These are phyloP conservation scores for Corchorus capsularis DNA, from an alignment of 345 rosid genomes.

Conservation along the genomic window DNA sequence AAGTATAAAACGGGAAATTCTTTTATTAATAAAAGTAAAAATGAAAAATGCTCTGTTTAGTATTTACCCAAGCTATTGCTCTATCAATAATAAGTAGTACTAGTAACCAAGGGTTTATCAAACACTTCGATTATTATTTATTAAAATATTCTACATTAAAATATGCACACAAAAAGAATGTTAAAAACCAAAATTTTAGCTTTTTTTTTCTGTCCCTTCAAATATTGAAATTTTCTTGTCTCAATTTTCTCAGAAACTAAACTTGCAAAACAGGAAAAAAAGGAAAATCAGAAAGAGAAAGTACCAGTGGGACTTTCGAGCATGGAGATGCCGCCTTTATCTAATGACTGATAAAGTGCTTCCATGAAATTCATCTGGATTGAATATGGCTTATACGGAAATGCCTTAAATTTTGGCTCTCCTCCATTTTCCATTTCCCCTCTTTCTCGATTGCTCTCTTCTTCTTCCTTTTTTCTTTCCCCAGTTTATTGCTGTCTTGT, in stretches of 20 bases:
- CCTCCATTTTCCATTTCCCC: conserved; percentile 26
- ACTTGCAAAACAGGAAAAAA: background rate
- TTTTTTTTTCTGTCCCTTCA: background rate
- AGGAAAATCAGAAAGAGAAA: background rate
- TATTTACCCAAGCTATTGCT: background rate
- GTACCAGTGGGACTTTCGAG: conserved; percentile 96
- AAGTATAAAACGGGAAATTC: background rate
- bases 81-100: background rate
- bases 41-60: background rate
- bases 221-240: background rate
- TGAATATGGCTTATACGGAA: conserved; percentile 79
- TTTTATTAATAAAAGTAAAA: background rate
- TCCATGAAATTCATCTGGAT: conserved; percentile 87
- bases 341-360: conserved; percentile 74
- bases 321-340: conserved; percentile 89
- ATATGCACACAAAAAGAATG: background rate
- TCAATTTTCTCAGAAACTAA: background rate
- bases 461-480: background rate
- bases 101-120: background rate
- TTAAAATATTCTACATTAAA: background rate
- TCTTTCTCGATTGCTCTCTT: background rate
- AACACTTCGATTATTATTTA: background rate
- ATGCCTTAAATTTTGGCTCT: conserved; percentile 54
- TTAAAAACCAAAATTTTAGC: background rate
- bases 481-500: background rate